Conservation (phyloP, 2,329 filamentous ascomycete species). For the Penicillium digitatum region DNA sequence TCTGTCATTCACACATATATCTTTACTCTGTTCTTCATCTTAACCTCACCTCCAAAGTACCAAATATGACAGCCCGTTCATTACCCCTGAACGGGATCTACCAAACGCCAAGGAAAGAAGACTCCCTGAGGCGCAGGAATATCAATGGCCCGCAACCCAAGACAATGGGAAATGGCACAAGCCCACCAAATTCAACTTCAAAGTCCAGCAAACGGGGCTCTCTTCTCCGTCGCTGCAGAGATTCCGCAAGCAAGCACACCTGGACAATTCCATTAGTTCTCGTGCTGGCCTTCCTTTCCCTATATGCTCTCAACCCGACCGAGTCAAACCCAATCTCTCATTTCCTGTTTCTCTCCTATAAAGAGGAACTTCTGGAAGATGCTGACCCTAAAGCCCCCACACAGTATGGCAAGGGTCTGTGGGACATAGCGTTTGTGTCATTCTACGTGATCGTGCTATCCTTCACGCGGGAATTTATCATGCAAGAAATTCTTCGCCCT, state of each 20-base stretch:
- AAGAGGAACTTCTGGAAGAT: constrained; percentile 46
- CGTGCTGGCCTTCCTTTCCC: constrained; percentile 56
- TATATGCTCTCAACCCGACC: constrained; percentile 70
- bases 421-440: constrained; percentile 75
- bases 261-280: constrained; percentile 67
- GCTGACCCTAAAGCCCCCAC: constrained; percentile 37
- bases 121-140: not conserved
- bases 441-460: constrained; percentile 85
- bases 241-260: constrained; percentile 45
- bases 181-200: not conserved
- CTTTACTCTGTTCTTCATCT: not conserved
- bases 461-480: constrained; percentile 89
- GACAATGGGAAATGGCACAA: not conserved
- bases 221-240: constrained; percentile 30
- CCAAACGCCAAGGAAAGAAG: not conserved
- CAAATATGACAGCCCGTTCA: not conserved
- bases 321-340: constrained; percentile 69
- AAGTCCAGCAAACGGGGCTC: not conserved
- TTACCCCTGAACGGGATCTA: not conserved
- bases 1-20: not conserved
- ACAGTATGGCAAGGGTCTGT: constrained; percentile 80
- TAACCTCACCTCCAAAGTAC: not conserved
- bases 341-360: constrained; percentile 86
- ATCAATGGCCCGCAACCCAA: not conserved
- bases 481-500: constrained; percentile 78